These are phyloP conservation scores for Acer yangbiense DNA, from an alignment of 345 rosid genomes.

Conservation along the genomic window DNA sequence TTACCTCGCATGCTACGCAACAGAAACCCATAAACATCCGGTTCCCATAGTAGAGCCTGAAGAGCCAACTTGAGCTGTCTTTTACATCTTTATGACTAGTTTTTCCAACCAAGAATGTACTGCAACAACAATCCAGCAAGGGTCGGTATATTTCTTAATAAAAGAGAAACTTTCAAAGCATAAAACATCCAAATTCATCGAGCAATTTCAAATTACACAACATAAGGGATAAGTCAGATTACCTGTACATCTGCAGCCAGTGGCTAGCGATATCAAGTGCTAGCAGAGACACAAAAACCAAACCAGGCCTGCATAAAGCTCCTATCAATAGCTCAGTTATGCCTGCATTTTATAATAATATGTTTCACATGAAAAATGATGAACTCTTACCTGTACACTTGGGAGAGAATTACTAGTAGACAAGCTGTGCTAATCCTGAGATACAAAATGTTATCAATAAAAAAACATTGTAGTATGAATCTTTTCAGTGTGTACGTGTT, in stretches of 20 bases:
- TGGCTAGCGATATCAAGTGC: conserved; percentile 92
- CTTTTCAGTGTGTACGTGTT: no score
- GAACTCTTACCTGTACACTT: conserved; percentile 62
- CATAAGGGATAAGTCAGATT: conserved; percentile 12
- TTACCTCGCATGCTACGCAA: conserved; percentile 93
- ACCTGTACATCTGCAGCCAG: conserved; percentile 99
- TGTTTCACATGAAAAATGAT: conserved; percentile 8
- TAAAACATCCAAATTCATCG: conserved; percentile 1
- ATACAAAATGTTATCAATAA: conserved; percentile 19
- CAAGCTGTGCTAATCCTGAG: conserved; percentile 96
- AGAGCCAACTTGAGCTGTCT: conserved; percentile 93
- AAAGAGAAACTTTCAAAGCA: neutral
- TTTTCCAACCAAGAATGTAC: conserved; percentile 88
- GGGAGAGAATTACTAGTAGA: conserved; percentile 85
- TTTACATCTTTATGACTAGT: conserved; percentile 92
- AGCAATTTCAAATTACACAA: neutral
- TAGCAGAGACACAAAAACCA: conserved; percentile 76
- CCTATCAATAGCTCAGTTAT: conserved; percentile 4
- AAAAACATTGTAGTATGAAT: neutral
- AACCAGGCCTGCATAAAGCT: conserved; percentile 73
- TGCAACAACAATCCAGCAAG: conserved; percentile 40
- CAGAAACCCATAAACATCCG: conserved; percentile 93
- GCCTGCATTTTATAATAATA: neutral
- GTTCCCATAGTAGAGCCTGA: conserved; percentile 88
- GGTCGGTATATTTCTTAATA: conserved; percentile 11